Percentiles rank a stretch among this genome's conserved stretches.
phyloP scores from a whole-genome alignment of 805 yeast genomes.

The Isabelozyma rhagii region DNA sequence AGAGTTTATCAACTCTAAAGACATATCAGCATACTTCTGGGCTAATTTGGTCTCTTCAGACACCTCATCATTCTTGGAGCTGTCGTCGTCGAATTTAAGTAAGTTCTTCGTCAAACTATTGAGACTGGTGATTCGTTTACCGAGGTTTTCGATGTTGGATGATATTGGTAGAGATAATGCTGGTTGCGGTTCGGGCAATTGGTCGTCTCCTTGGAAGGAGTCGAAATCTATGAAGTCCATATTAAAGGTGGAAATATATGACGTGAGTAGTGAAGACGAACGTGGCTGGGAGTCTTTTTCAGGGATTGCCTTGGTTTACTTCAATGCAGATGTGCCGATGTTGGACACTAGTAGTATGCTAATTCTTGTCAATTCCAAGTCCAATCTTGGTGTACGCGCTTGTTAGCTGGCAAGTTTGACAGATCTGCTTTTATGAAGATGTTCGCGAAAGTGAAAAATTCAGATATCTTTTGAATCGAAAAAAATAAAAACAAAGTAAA shows the following conservation, averaged over 20 bases:
- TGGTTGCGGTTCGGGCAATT: conserved; percentile 41
- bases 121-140: conserved; percentile 31
- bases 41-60: conserved; percentile 23
- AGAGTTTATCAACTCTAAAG: conserved; percentile 33
- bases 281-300: too few relatives aligned
- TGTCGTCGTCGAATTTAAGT: conserved; percentile 9
- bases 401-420: too few relatives aligned
- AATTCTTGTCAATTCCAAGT: too few relatives aligned
- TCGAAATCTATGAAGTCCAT: conserved; percentile 45
- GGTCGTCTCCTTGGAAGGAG: conserved; percentile 19
- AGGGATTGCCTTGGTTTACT: too few relatives aligned
- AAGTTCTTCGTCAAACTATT: conserved; percentile 28
- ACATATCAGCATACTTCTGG: conserved; percentile 46
- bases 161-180: conserved; percentile 39
- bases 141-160: conserved; percentile 33
- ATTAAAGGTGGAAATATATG: background rate
- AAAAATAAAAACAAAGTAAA: too few relatives aligned
- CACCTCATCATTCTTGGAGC: conserved; percentile 1
- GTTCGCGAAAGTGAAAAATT: too few relatives aligned
- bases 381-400: too few relatives aligned
- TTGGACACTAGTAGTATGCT: too few relatives aligned
- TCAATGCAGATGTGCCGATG: too few relatives aligned
- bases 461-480: too few relatives aligned
- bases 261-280: too few relatives aligned
- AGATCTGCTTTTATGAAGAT: too few relatives aligned